Conservation (phyloP, 345 rosid species). For the Lepidium sativum region DNA sequence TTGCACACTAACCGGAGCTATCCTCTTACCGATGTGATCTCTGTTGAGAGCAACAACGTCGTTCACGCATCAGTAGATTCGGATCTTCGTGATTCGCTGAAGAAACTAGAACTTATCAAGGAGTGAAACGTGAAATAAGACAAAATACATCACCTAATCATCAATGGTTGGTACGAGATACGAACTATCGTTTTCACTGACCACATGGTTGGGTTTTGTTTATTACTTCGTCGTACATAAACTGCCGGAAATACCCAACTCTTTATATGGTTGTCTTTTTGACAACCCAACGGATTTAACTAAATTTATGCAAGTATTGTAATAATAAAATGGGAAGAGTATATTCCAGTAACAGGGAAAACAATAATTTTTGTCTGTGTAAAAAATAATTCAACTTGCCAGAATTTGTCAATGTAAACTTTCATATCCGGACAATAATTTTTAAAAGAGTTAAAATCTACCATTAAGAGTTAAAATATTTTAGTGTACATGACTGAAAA, state of each 20-base stretch:
- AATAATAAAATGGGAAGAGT: neutral
- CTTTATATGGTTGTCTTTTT: constrained; percentile 18
- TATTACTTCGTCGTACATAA: constrained; percentile 19
- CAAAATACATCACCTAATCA: neutral
- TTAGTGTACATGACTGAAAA: no score
- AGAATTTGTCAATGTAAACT: no score
- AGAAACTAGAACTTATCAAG: constrained; percentile 43
- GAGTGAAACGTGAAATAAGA: constrained; percentile 7
- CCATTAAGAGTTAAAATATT: no score
- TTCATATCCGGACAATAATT: no score
- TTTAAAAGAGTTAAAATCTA: no score
- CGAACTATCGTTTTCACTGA: neutral
- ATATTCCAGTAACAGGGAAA: neutral
- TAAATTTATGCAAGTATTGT: neutral
- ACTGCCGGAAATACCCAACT: constrained; percentile 21
- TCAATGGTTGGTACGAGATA: neutral
- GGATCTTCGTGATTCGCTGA: constrained; percentile 51
- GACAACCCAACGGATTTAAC: constrained; percentile 9
- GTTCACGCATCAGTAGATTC: constrained; percentile 41
- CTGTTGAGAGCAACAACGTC: constrained; percentile 57
- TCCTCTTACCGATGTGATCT: constrained; percentile 76
- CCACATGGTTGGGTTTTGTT: constrained; percentile 26
- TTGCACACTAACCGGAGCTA: constrained; percentile 62
- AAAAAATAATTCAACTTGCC: no score
- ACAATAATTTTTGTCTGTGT: no score